Evolutionary conservation across 805 yeast genomes (phyloP).

Genomic region (Metschnikowia cubensis): DNA sequence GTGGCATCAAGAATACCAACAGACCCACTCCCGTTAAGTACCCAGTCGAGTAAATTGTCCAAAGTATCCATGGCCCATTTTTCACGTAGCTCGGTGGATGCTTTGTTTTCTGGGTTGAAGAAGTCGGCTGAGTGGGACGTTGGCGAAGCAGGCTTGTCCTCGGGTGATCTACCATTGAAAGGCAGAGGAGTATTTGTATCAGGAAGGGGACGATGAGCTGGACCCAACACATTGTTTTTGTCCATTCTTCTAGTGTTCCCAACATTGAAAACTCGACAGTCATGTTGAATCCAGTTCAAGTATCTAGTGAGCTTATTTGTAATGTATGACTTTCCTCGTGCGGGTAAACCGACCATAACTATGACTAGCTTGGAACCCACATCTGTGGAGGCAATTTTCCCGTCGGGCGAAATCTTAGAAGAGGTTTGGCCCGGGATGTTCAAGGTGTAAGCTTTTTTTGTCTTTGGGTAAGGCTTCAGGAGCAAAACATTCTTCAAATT

Average conservation of each 20-base stretch:
- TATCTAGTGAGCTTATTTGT: conserved; percentile 88
- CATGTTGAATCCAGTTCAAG: conserved; percentile 91
- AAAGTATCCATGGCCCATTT: conserved; percentile 96
- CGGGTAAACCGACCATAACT: conserved; percentile 96
- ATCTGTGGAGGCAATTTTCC: conserved; percentile 58
- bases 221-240: conserved; percentile 49
- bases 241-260: conserved; percentile 90
- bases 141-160: conserved; percentile 19
- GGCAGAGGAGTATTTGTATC: conserved; percentile 38
- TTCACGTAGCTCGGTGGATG: conserved; percentile 67
- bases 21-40: conserved; percentile 75
- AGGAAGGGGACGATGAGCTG: conserved; percentile 59
- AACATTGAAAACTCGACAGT: conserved; percentile 86
- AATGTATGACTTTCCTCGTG: conserved; percentile 90
- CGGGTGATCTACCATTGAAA: conserved; percentile 14
- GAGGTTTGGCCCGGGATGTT: conserved; percentile 92
- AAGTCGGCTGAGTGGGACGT: conserved; percentile 71
- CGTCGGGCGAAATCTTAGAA: conserved; percentile 75
- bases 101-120: conserved; percentile 74
- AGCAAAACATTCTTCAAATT: conserved; percentile 32
- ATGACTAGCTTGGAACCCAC: conserved; percentile 74
- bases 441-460: conserved; percentile 71
- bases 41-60: conserved; percentile 76
- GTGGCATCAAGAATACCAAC: conserved; percentile 93
- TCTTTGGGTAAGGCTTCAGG: conserved; percentile 36